phyloP scores from a whole-genome alignment of 2,329 filamentous ascomycete species.

The Blastomyces silverae region DNA sequence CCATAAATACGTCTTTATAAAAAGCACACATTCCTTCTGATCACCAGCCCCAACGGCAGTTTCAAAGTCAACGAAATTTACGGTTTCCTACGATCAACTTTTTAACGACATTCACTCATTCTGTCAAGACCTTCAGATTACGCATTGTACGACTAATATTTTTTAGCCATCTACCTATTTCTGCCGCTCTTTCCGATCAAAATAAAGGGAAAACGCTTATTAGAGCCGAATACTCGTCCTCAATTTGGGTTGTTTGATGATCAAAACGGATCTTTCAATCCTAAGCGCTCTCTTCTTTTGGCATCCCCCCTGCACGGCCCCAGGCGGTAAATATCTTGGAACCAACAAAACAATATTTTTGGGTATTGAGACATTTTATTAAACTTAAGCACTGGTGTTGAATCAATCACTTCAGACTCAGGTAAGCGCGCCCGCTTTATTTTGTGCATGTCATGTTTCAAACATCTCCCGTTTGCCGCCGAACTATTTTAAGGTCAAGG shows the following conservation, averaged over 20 bases:
- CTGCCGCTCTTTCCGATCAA: not conserved
- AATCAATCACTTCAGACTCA: slow-evolving; percentile 1
- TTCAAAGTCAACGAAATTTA: slow-evolving; percentile 8
- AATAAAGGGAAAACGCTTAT: not conserved
- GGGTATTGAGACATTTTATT: not conserved
- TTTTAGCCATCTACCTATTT: not conserved
- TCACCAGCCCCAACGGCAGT: not conserved
- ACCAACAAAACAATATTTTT: slow-evolving; percentile 4
- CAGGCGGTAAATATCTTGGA: not conserved
- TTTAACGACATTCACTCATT: not conserved
- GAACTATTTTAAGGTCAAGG: not conserved
- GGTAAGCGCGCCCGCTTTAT: slow-evolving; percentile 12
- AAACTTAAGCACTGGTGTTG: slow-evolving; percentile 7
- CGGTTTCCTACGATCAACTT: slow-evolving; percentile 1
- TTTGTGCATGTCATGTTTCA: not conserved
- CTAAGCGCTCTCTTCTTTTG: not conserved
- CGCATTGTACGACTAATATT: not conserved
- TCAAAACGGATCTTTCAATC: not conserved
- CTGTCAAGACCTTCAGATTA: not conserved
- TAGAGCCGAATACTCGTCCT: not conserved
- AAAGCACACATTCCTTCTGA: not conserved
- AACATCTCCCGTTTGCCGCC: slow-evolving; percentile 12
- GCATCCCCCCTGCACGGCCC: not conserved
- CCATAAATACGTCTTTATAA: slow-evolving; percentile 9
- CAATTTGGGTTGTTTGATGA: not conserved